These are phyloP conservation scores for Pneumocystis canis DNA, from an alignment of 1,139 yeast species.

Conservation along the genomic window DNA sequence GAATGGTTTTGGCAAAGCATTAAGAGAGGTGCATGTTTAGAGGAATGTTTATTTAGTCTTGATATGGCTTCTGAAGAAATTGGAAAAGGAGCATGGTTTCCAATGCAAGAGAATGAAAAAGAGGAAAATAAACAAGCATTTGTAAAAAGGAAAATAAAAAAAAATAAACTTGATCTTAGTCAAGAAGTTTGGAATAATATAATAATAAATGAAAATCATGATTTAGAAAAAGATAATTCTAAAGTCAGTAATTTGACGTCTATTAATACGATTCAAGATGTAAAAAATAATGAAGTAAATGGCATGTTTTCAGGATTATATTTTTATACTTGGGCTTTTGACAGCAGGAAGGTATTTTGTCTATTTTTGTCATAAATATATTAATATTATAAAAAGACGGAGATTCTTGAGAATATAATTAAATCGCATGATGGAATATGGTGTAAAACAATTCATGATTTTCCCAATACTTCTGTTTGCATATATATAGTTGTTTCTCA, in stretches of 20 bases:
- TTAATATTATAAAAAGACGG: slow-evolving; percentile 1
- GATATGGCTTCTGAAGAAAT: background rate
- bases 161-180: background rate
- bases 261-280: background rate
- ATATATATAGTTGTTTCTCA: background rate
- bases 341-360: background rate
- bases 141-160: background rate
- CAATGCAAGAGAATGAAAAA: background rate
- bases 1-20: slow-evolving; percentile 37
- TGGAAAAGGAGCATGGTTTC: slow-evolving; percentile 1
- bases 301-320: background rate
- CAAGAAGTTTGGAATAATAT: background rate
- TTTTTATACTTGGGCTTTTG: background rate
- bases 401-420: background rate
- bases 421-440: background rate
- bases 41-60: slow-evolving; percentile 3
- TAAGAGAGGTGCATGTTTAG: slow-evolving; percentile 12
- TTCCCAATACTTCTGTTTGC: background rate
- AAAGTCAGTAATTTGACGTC: background rate
- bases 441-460: background rate
- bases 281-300: background rate
- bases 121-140: background rate
- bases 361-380: background rate
- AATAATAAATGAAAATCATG: background rate
- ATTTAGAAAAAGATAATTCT: background rate